phyloP scores from a whole-genome alignment of 352 stramenopile species.

The Phytophthora agathidicida region DNA sequence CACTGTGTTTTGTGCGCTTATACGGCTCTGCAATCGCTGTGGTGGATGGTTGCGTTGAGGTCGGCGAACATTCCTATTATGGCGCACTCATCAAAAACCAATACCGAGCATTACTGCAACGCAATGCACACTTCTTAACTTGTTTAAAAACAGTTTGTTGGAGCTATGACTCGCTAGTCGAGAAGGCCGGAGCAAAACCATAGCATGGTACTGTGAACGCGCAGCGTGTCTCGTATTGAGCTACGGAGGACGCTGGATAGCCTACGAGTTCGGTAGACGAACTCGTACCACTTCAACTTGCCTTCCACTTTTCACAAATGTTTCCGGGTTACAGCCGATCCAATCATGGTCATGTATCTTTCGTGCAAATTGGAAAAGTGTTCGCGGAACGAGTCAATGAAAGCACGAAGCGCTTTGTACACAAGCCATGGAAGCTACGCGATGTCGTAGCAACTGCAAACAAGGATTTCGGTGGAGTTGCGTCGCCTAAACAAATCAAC shows the following conservation, averaged over 20 bases:
- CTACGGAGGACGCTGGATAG: no score
- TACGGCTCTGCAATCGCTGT: not conserved
- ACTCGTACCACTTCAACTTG: no score
- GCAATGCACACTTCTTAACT: not conserved
- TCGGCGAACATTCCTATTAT: not conserved
- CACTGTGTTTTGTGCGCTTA: not conserved
- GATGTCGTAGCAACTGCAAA: not conserved
- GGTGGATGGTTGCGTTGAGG: no score
- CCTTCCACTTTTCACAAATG: no score
- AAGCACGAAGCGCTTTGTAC: conserved; percentile 6
- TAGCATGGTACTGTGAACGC: no score
- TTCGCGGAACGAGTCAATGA: conserved; percentile 1
- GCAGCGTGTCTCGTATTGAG: no score
- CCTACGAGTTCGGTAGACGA: no score
- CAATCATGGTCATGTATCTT: no score
- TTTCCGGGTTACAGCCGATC: no score
- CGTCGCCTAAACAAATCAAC: conserved; percentile 8
- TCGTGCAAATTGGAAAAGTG: not conserved
- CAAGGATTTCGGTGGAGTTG: conserved; percentile 11
- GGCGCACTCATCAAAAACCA: not conserved
- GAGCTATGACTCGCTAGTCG: conserved; percentile 4
- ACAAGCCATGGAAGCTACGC: not conserved
- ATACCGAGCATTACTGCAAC: not conserved
- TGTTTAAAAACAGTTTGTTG: not conserved
- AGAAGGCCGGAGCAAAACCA: no score